phyloP scores from a whole-genome alignment of 176 grass and related monocot genomes.

The Bromus sterilis region DNA sequence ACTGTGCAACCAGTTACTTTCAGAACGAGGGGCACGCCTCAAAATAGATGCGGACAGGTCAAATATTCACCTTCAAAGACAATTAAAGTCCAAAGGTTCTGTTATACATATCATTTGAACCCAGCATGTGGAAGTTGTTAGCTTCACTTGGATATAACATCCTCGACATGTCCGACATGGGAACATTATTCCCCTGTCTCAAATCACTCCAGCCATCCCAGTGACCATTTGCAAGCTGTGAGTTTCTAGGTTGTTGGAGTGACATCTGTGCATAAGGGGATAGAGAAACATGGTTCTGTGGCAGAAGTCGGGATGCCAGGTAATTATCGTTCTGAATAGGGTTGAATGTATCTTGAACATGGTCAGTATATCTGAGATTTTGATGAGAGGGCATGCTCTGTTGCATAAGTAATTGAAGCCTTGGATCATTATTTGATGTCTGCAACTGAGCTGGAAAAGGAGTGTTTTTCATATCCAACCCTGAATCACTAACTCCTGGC shows the following conservation, averaged over 20 bases:
- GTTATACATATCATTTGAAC: slow-evolving; percentile 61
- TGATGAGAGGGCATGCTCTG: slow-evolving; percentile 58
- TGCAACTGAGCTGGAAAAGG: slow-evolving; percentile 39
- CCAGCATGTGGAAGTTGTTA: slow-evolving; percentile 48
- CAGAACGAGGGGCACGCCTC: background rate
- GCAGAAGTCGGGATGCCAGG: slow-evolving; percentile 46
- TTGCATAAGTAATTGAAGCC: slow-evolving; percentile 64
- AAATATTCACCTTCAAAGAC: slow-evolving; percentile 5
- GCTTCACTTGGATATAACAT: slow-evolving; percentile 56
- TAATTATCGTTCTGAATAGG: slow-evolving; percentile 58
- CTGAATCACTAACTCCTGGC: slow-evolving; percentile 54
- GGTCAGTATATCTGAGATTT: slow-evolving; percentile 47
- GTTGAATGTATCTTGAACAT: slow-evolving; percentile 43
- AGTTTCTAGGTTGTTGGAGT: slow-evolving; percentile 49
- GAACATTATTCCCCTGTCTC: slow-evolving; percentile 36
- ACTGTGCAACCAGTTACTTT: slow-evolving; percentile 19
- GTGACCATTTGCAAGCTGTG: slow-evolving; percentile 48
- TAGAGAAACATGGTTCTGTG: slow-evolving; percentile 44
- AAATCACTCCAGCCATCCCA: slow-evolving; percentile 78
- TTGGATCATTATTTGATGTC: slow-evolving; percentile 61
- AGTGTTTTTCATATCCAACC: slow-evolving; percentile 39
- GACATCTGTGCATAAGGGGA: slow-evolving; percentile 44
- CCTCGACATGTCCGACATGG: slow-evolving; percentile 47
- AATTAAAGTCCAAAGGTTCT: slow-evolving; percentile 78
- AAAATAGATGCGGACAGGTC: slow-evolving; percentile 16